Evolutionary conservation across 1,139 yeast species (phyloP), one percentile per base, ranked within the genome.

Genomic region (Blastobotrys indianensis): DNA sequence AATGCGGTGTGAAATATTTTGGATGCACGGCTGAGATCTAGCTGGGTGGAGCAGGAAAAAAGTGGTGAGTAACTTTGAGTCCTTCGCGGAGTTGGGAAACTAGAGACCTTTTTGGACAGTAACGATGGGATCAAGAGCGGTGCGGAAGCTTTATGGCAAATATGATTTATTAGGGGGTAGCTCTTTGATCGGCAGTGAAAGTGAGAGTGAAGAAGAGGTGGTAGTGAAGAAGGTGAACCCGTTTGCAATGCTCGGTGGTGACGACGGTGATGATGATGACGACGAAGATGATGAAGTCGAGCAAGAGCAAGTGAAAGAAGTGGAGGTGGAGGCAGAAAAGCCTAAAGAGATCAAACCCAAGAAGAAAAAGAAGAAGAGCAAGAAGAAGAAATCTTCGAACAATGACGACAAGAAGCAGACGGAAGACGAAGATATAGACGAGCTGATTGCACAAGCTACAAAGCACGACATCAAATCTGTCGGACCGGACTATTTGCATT

Each of bases 201-300:
- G 23, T 12, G 32, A 28, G 10, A 48, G 42, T 13, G 45, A 35
- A 32, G 44, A 42, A 36, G 50, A 47, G 9, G 51, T 40, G 4
- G 55, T 43, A 7, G 45, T 23, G 2, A 38, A 54, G 13, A 51
- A 51, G 28, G 52, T 63, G 2, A 80, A 80, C 61, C 76, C 80
- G 2, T 80, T 80, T 66, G 76, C 77, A 2, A 63, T 79, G 44
- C 66, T 81, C 50, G 70, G 66, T 38, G 75, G 63, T 3, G 76
- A 64, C 3, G 69, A 63, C 1, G 72, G 66, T 1, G 65, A 57
- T 3, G 70, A 64, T 4, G 69, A 64, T 3, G 68, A 61, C 4
- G 65, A 60, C 11, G 63, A 59, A 1, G 60, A 53, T 9, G 58
- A 53, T n/a, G 52, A 50, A 3, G 47, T 37, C 25, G 52, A 42